These are phyloP conservation scores for Trichosporon asahii DNA, from an alignment of 1,284 basidiomycete genomes.

Conservation along the genomic window DNA sequence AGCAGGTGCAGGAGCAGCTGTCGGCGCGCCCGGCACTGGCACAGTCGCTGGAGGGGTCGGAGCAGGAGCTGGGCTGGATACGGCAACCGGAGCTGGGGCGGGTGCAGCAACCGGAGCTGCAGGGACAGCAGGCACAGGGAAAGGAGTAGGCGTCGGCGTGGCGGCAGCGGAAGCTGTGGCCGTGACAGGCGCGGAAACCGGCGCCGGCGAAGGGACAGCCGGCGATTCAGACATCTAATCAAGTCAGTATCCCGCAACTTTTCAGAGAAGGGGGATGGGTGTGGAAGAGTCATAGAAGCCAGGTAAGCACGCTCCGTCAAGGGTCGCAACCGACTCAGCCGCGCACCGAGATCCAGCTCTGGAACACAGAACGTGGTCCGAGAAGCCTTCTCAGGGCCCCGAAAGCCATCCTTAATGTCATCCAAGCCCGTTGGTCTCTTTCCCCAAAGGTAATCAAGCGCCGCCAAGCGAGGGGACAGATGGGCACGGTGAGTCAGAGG, in stretches of 20 bases:
- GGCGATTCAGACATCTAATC: slow-evolving; percentile 32
- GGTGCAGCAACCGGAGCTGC: not conserved
- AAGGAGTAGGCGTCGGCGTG: not conserved
- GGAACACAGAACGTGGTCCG: slow-evolving; percentile 34
- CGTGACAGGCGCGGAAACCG: not conserved
- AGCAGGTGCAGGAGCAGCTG: not conserved
- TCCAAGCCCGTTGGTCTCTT: slow-evolving; percentile 3
- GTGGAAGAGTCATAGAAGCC: slow-evolving; percentile 47
- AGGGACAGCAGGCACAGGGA: not conserved
- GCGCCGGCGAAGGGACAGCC: slow-evolving; percentile 13
- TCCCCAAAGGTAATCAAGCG: slow-evolving; percentile 15
- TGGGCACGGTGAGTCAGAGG: slow-evolving; percentile 25
- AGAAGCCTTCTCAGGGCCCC: slow-evolving; percentile 26
- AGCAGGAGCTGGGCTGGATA: not conserved
- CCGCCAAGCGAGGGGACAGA: slow-evolving; percentile 19
- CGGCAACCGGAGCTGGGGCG: not conserved
- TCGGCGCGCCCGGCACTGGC: not conserved
- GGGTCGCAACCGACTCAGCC: slow-evolving; percentile 26
- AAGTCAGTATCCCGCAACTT: not conserved
- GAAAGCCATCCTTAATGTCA: slow-evolving; percentile 24
- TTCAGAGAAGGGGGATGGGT: not conserved
- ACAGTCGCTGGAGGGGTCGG: not conserved
- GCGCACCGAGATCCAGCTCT: slow-evolving; percentile 31
- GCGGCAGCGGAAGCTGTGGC: not conserved
- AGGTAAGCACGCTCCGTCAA: slow-evolving; percentile 41